Conservation (phyloP, 768 basidiomycete genomes). For the Lentinula raphanica region DNA sequence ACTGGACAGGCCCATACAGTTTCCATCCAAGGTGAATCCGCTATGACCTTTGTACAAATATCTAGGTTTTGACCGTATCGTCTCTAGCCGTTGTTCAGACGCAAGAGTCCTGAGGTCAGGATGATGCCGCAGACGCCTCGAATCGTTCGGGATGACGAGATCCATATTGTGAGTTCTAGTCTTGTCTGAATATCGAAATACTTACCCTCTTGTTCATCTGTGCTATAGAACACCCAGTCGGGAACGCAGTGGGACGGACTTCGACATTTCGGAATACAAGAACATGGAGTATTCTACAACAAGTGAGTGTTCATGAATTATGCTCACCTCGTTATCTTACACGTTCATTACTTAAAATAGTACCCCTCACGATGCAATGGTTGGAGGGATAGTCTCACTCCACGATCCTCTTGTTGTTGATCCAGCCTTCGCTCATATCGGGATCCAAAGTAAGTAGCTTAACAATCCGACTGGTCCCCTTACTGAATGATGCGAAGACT, state of each 20-base stretch:
- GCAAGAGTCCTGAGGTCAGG: slow-evolving; percentile 48
- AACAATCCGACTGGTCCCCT: too few relatives aligned
- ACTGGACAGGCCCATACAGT: slow-evolving; percentile 63
- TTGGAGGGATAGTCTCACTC: slow-evolving; percentile 40
- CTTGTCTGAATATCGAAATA: background rate
- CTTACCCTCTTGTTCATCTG: background rate
- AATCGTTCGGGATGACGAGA: slow-evolving; percentile 38
- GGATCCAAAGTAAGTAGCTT: slow-evolving; percentile 70
- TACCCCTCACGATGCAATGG: slow-evolving; percentile 37
- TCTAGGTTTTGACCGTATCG: background rate
- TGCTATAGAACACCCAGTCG: slow-evolving; percentile 59
- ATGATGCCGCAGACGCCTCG: slow-evolving; percentile 25
- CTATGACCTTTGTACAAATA: background rate
- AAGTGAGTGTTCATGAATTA: slow-evolving; percentile 36
- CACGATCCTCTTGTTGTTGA: slow-evolving; percentile 46
- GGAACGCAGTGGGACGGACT: slow-evolving; percentile 70
- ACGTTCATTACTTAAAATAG: too few relatives aligned
- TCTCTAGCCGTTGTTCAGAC: slow-evolving; percentile 50
- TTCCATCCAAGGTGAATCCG: slow-evolving; percentile 49
- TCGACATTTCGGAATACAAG: slow-evolving; percentile 49
- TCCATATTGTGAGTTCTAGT: slow-evolving; percentile 43
- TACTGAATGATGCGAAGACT: too few relatives aligned
- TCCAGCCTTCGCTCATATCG: slow-evolving; percentile 42
- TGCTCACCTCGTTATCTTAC: background rate
- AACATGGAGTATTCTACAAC: slow-evolving; percentile 58